phyloP scores from a whole-genome alignment of 345 rosid species.

The Gossypium rotundifolium region DNA sequence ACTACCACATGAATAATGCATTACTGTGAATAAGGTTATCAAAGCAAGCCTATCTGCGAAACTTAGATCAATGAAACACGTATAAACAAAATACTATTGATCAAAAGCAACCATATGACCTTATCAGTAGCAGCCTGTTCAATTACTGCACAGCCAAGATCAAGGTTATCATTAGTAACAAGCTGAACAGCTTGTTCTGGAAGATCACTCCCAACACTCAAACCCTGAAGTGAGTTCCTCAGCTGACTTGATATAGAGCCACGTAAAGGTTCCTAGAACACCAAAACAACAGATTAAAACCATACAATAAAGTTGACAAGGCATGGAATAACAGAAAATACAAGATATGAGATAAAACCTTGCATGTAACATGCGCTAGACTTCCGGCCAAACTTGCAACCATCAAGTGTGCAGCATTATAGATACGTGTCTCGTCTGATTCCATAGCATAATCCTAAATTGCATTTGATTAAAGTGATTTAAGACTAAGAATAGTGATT shows the following conservation, averaged over 20 bases:
- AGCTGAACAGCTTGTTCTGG: constrained; percentile 92
- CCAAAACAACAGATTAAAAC: constrained; percentile 13
- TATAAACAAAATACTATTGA: not conserved
- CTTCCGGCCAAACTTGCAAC: constrained; percentile 99
- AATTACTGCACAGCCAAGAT: constrained; percentile 97
- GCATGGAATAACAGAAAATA: not conserved
- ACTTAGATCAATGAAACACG: not conserved
- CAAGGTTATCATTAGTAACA: constrained; percentile 97
- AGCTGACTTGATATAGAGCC: constrained; percentile 80
- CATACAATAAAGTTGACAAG: constrained; percentile 2
- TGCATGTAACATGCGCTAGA: constrained; percentile 98
- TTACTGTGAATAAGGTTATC: not conserved
- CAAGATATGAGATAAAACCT: constrained; percentile 38
- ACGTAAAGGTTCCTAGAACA: constrained; percentile 82
- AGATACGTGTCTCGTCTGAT: constrained; percentile 85
- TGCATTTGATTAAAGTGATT: not conserved
- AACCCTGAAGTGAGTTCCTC: constrained; percentile 70
- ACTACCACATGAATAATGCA: not conserved
- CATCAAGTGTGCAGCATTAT: constrained; percentile 95
- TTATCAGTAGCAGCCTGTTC: constrained; percentile 97
- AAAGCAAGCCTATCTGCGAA: not conserved
- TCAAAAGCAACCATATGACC: constrained; percentile 34
- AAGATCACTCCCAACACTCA: constrained; percentile 51
- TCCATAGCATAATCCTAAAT: constrained; percentile 86
- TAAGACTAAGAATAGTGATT: not conserved